These are phyloP conservation scores for Lyophyllum decastes DNA, from an alignment of 768 basidiomycete species.

Conservation along the genomic window DNA sequence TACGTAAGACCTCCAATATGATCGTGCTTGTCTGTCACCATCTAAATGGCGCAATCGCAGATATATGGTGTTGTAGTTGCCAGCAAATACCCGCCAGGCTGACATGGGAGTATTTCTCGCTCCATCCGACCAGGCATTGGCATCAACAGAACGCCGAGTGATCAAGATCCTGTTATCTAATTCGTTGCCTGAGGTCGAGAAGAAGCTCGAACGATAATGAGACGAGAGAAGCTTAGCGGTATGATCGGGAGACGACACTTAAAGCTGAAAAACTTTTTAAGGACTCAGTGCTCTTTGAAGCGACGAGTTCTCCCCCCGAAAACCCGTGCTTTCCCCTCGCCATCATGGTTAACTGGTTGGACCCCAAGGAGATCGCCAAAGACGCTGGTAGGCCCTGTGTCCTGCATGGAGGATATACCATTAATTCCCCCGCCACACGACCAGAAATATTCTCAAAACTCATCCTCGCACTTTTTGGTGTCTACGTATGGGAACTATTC, in stretches of 20 bases:
- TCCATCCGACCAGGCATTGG: background rate
- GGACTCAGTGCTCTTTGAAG: background rate
- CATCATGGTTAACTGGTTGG: slow-evolving; percentile 49
- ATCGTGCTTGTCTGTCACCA: slow-evolving; percentile 9
- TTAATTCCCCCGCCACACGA: background rate
- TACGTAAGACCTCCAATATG: slow-evolving; percentile 11
- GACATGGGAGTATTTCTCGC: slow-evolving; percentile 1
- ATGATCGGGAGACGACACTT: slow-evolving; percentile 22
- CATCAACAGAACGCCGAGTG: background rate
- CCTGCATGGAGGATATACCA: background rate
- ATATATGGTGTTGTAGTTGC: slow-evolving; percentile 5
- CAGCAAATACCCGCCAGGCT: slow-evolving; percentile 6
- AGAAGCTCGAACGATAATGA: slow-evolving; percentile 15
- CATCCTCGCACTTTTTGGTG: slow-evolving; percentile 63
- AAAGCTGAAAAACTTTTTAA: slow-evolving; percentile 15
- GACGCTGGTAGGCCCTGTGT: slow-evolving; percentile 35
- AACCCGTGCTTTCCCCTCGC: background rate
- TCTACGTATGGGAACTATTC: slow-evolving; percentile 70
- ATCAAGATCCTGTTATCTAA: slow-evolving; percentile 7
- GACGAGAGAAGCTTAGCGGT: slow-evolving; percentile 19
- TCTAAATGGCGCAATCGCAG: slow-evolving; percentile 7
- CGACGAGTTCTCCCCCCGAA: background rate
- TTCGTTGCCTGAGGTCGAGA: slow-evolving; percentile 7
- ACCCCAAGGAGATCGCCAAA: slow-evolving; percentile 41
- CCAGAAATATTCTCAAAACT: slow-evolving; percentile 60